A percentile compares a stretch with the other conserved stretches of the same genome.
phyloP scores from a whole-genome alignment of 2,329 filamentous ascomycete species.

The Geoglossum cookeanum region DNA sequence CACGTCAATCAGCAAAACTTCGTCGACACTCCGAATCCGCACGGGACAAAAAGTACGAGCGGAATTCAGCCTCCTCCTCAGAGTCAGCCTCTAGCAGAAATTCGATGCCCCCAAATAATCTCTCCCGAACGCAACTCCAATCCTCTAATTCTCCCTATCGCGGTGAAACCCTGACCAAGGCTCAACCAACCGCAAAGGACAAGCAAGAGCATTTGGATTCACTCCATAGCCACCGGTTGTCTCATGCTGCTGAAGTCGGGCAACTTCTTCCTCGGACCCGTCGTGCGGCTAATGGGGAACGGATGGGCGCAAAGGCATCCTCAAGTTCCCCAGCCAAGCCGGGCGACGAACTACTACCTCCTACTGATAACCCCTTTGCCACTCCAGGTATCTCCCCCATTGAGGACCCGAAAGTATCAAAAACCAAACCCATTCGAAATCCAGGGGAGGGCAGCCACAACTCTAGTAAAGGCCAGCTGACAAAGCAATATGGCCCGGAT shows the following conservation, averaged over 20 bases:
- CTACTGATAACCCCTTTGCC: neutral
- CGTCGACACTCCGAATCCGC: neutral
- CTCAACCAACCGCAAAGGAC: neutral
- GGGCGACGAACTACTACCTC: neutral
- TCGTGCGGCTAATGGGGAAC: neutral
- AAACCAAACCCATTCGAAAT: neutral
- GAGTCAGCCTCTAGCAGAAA: neutral
- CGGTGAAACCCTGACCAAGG: neutral
- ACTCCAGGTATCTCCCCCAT: neutral
- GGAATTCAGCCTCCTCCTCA: neutral
- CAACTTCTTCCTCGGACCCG: slow-evolving; percentile 10
- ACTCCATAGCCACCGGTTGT: slow-evolving; percentile 12
- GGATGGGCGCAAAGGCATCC: neutral
- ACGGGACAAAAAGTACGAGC: neutral
- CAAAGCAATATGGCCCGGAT: neutral
- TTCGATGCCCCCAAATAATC: neutral
- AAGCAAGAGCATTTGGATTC: slow-evolving; percentile 8
- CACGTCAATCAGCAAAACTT: neutral
- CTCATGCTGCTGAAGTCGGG: slow-evolving; percentile 13
- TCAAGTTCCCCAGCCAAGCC: neutral
- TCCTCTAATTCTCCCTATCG: neutral
- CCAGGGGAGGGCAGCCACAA: neutral
- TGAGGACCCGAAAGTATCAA: neutral
- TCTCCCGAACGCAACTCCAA: neutral
- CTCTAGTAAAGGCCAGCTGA: no score